Conservation (phyloP, 1,284 basidiomycete genomes). For the Thecaphora thlaspeos region DNA sequence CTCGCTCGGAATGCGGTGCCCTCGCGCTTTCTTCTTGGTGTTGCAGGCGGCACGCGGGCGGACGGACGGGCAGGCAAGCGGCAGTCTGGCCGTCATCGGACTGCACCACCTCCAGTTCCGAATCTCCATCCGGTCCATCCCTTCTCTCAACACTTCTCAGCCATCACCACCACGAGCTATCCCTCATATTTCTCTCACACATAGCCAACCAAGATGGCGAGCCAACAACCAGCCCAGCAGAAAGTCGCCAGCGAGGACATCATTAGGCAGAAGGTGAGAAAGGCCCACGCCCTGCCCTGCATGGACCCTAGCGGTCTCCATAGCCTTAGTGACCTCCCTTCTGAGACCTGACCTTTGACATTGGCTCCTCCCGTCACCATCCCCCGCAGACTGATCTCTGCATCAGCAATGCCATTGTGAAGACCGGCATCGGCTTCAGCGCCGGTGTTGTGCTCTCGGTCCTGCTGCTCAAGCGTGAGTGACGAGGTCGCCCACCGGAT, state of each 20-base stretch:
- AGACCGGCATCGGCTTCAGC: conserved; percentile 89
- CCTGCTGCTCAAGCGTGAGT: conserved; percentile 89
- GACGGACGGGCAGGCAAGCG: too few species aligned
- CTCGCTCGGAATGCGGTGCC: too few species aligned
- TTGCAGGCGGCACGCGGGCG: too few species aligned
- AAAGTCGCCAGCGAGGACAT: conserved; percentile 76
- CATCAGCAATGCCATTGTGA: conserved; percentile 62
- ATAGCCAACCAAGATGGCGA: conserved; percentile 1
- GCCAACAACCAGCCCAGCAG: not conserved
- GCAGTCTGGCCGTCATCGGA: too few species aligned
- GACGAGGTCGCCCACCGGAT: not conserved
- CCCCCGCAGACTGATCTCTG: conserved; percentile 46
- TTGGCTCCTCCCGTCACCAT: not conserved
- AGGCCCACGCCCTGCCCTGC: not conserved
- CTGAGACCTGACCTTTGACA: too few species aligned
- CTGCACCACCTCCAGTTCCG: too few species aligned
- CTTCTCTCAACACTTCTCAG: too few species aligned
- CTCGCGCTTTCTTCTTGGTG: too few species aligned
- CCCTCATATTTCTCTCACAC: too few species aligned
- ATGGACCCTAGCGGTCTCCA: conserved; percentile 2
- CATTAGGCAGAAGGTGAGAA: conserved; percentile 75
- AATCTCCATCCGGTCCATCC: too few species aligned
- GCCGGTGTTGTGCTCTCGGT: conserved; percentile 91
- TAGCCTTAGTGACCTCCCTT: too few species aligned
- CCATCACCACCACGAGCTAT: too few species aligned